These are phyloP conservation scores for Tulasnella sp. DNA, from an alignment of 768 basidiomycete species.

Conservation along the genomic window DNA sequence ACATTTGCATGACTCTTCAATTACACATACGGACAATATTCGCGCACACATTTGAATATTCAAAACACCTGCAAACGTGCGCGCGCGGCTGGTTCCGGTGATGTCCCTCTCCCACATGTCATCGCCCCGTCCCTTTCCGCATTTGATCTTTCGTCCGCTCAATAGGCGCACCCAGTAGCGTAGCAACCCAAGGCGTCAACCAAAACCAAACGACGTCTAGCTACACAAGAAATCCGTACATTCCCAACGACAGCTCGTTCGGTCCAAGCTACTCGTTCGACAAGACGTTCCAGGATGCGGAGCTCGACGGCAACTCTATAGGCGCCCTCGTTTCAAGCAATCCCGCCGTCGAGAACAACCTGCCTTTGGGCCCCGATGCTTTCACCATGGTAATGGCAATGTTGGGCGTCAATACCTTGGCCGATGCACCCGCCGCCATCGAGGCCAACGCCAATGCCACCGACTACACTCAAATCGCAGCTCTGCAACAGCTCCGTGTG, in stretches of 20 bases:
- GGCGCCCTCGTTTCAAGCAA: slow-evolving; percentile 1
- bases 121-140: background rate
- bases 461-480: background rate
- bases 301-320: background rate
- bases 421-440: background rate
- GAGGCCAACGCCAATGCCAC: background rate
- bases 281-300: slow-evolving; percentile 9
- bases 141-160: slow-evolving; percentile 3
- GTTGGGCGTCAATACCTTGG: background rate
- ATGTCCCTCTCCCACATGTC: slow-evolving; percentile 10
- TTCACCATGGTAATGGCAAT: background rate
- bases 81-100: background rate
- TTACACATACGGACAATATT: slow-evolving; percentile 4
- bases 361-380: background rate
- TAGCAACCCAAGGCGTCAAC: background rate
- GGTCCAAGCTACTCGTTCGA: slow-evolving; percentile 23
- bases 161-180: background rate
- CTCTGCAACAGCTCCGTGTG: slow-evolving; percentile 19
- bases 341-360: background rate
- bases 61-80: background rate
- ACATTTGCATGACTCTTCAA: slow-evolving; percentile 10
- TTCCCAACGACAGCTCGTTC: slow-evolving; percentile 10
- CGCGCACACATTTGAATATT: background rate
- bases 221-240: background rate
- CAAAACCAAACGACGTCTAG: background rate